Evolutionary conservation across 257 asterid species (phyloP).

Genomic region (Parsonsia alboflavescens): DNA sequence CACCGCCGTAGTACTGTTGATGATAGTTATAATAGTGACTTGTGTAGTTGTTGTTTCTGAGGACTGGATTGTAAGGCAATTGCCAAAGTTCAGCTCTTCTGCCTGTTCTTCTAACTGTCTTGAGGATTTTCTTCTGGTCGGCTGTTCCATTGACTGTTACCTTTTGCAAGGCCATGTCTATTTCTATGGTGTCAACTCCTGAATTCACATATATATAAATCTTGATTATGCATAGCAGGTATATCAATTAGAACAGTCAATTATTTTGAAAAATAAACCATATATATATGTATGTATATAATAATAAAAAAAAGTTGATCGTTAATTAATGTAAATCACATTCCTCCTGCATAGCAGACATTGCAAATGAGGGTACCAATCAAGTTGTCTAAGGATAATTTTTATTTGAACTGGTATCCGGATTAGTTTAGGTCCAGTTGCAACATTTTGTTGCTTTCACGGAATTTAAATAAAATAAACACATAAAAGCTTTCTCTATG

Average conservation of each 20-base stretch:
- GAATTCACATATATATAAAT: not conserved
- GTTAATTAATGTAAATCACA: too few species aligned
- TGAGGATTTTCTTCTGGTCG: conserved; percentile 61
- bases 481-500: too few species aligned
- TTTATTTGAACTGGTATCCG: too few species aligned
- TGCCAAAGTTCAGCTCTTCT: conserved; percentile 74
- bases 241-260: not conserved
- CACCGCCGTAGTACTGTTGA: conserved; percentile 25
- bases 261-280: not conserved
- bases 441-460: too few species aligned
- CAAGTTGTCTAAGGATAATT: too few species aligned
- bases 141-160: conserved; percentile 70
- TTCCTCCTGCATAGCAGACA: too few species aligned
- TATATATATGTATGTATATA: too few species aligned
- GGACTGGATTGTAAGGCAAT: conserved; percentile 46
- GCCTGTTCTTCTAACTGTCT: conserved; percentile 55
- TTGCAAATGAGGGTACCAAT: too few species aligned
- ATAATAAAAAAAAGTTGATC: too few species aligned
- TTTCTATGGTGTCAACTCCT: conserved; percentile 73
- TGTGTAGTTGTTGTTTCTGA: conserved; percentile 34
- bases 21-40: conserved; percentile 27
- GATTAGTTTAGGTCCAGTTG: too few species aligned
- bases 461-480: too few species aligned
- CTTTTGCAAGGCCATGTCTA: conserved; percentile 68
- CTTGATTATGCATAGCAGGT: not conserved